These are phyloP conservation scores for Mortierella hygrophila DNA, from an alignment of 192 early-diverging fungal genomes.

Conservation along the genomic window DNA sequence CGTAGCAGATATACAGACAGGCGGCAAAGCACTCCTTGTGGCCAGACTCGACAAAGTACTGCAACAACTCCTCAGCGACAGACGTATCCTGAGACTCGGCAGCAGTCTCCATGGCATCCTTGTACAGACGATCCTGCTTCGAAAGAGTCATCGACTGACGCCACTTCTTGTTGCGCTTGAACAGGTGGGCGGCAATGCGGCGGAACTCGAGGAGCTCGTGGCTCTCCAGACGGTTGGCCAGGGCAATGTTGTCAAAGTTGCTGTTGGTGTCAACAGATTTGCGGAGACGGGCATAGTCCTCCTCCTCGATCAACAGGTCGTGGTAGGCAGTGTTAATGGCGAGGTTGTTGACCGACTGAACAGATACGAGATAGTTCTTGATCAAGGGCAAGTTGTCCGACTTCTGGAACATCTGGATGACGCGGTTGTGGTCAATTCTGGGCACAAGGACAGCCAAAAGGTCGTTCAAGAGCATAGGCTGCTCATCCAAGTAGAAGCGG, in stretches of 20 bases:
- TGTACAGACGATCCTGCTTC: slow-evolving; percentile 97
- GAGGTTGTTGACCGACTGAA: slow-evolving; percentile 93
- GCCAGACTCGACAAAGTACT: slow-evolving; percentile 94
- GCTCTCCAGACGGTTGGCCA: slow-evolving; percentile 94
- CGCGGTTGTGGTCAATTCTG: slow-evolving; percentile 96
- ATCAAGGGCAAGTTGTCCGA: slow-evolving; percentile 98
- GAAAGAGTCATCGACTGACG: slow-evolving; percentile 93
- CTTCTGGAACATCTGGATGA: slow-evolving; percentile 98
- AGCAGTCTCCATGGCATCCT: slow-evolving; percentile 99
- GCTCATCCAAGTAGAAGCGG: slow-evolving; percentile 96
- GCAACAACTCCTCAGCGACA: slow-evolving; percentile 94
- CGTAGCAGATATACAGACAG: slow-evolving; percentile 94
- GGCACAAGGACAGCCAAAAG: slow-evolving; percentile 89
- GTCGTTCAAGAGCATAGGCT: slow-evolving; percentile 95
- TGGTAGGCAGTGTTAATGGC: slow-evolving; percentile 97
- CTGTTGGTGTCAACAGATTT: slow-evolving; percentile 95
- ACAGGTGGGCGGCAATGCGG: slow-evolving; percentile 94
- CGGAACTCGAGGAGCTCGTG: slow-evolving; percentile 98
- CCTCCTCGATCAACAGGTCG: slow-evolving; percentile 98
- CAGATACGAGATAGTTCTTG: slow-evolving; percentile 95
- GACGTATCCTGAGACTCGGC: slow-evolving; percentile 89
- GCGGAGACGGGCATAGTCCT: slow-evolving; percentile 93
- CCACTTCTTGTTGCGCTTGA: slow-evolving; percentile 98
- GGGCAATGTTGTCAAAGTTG: slow-evolving; percentile 94
- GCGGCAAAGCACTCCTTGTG: slow-evolving; percentile 96